These are phyloP conservation scores for Macroventuria anomochaeta DNA, from an alignment of 2,329 filamentous ascomycete genomes.

Conservation along the genomic window DNA sequence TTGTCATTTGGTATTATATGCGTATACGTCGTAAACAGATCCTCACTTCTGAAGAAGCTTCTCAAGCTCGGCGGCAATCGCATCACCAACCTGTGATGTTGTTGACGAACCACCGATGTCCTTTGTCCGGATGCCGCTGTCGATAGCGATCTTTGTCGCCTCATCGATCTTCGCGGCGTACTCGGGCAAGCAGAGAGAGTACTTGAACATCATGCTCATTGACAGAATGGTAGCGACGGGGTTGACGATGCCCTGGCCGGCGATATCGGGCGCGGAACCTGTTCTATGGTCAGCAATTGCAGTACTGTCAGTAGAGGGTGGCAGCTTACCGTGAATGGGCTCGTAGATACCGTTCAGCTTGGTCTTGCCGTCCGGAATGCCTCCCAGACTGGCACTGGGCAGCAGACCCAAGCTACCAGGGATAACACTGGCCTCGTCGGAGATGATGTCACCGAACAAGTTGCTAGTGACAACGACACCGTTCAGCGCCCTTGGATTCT, in stretches of 20 bases:
- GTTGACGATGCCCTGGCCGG: slow-evolving; percentile 89
- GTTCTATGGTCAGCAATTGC: background rate
- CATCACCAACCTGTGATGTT: slow-evolving; percentile 83
- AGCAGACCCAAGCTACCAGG: slow-evolving; percentile 87
- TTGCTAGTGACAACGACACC: slow-evolving; percentile 93
- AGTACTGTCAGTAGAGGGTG: background rate
- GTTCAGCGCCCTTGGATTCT: slow-evolving; percentile 86
- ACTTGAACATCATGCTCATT: slow-evolving; percentile 93
- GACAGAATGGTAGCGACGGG: slow-evolving; percentile 91
- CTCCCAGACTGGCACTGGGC: slow-evolving; percentile 85
- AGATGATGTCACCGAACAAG: slow-evolving; percentile 94
- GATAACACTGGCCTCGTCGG: slow-evolving; percentile 93
- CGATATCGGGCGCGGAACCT: slow-evolving; percentile 93
- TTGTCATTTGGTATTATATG: background rate
- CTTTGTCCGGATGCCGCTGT: slow-evolving; percentile 77
- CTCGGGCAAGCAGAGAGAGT: slow-evolving; percentile 80
- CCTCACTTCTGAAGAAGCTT: slow-evolving; percentile 64
- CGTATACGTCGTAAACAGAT: background rate
- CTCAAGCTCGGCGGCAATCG: slow-evolving; percentile 75
- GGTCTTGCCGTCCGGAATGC: slow-evolving; percentile 82
- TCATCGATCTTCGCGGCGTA: slow-evolving; percentile 82
- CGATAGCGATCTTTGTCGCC: slow-evolving; percentile 80
- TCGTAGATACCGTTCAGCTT: slow-evolving; percentile 95
- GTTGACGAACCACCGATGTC: slow-evolving; percentile 81
- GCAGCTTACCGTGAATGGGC: slow-evolving; percentile 84